Evolutionary conservation across 2,329 filamentous ascomycete species (phyloP).

Genomic region (Tympanopsis confertula): DNA sequence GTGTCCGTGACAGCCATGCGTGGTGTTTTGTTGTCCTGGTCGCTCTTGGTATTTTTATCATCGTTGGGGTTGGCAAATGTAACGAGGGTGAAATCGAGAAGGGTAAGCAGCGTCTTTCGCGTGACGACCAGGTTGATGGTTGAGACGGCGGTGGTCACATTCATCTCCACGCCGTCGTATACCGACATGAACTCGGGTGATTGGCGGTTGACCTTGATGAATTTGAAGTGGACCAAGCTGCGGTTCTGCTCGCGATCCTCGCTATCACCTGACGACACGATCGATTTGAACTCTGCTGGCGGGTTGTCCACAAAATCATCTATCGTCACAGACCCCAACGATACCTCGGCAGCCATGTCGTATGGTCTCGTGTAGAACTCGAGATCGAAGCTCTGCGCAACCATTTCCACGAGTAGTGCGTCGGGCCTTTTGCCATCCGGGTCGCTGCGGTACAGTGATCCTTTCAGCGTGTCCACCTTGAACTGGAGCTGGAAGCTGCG

Average conservation of each 20-base stretch:
- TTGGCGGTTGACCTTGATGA: constrained; percentile 74
- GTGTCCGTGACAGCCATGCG: constrained; percentile 22
- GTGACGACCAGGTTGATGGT: constrained; percentile 96
- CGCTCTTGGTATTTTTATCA: constrained; percentile 25
- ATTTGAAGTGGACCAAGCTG: constrained; percentile 79
- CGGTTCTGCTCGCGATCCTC: constrained; percentile 64
- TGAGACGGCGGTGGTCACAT: constrained; percentile 79
- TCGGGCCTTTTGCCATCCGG: constrained; percentile 66
- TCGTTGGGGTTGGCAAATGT: constrained; percentile 68
- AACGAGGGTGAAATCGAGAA: constrained; percentile 85
- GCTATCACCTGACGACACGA: constrained; percentile 69
- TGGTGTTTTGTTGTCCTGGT: constrained; percentile 6
- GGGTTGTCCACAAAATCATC: constrained; percentile 92
- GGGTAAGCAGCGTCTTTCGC: constrained; percentile 76
- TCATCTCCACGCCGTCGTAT: constrained; percentile 88
- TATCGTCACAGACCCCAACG: constrained; percentile 73
- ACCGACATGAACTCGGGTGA: constrained; percentile 87
- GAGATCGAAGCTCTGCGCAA: constrained; percentile 79
- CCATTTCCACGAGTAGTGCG: constrained; percentile 74
- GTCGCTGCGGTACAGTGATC: constrained; percentile 81
- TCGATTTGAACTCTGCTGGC: constrained; percentile 84
- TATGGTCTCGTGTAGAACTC: constrained; percentile 80
- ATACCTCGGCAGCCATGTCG: constrained; percentile 87
- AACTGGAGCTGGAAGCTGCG: constrained; percentile 95
- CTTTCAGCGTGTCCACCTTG: constrained; percentile 84